Evolutionary conservation across 2,329 filamentous ascomycete genomes (phyloP).

Genomic region (Chaetomiaceae sp.): DNA sequence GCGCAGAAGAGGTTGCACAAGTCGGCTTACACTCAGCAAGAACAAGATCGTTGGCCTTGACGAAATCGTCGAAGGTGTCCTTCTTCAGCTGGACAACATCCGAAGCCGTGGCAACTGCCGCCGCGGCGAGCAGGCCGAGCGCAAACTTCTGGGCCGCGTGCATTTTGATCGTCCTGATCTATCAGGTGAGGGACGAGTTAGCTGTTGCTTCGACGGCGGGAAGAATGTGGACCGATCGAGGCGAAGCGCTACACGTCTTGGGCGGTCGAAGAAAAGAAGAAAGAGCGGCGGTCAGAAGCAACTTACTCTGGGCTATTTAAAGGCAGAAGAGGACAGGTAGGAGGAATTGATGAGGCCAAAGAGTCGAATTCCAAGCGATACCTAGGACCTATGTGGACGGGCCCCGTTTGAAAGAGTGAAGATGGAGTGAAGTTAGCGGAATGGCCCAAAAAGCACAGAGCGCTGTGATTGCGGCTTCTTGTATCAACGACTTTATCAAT

Average conservation of each 20-base stretch:
- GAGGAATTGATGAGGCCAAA: constrained; percentile 9
- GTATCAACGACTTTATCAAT: constrained; percentile 19
- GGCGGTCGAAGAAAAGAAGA: background rate
- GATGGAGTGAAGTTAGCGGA: constrained; percentile 14
- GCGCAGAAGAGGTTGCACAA: constrained; percentile 14
- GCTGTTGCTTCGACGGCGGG: background rate
- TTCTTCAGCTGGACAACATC: constrained; percentile 82
- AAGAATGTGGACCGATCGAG: constrained; percentile 6
- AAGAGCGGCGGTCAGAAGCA: background rate
- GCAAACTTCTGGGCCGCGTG: constrained; percentile 43
- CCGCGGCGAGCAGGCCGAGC: constrained; percentile 49
- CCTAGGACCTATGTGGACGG: constrained; percentile 14
- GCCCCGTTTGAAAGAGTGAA: constrained; percentile 12
- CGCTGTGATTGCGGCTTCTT: constrained; percentile 18
- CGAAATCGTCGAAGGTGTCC: constrained; percentile 80
- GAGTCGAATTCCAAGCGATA: constrained; percentile 15
- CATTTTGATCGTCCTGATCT: constrained; percentile 34
- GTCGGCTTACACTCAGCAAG: constrained; percentile 77
- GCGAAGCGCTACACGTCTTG: background rate
- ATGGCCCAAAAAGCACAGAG: constrained; percentile 9
- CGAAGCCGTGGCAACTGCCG: constrained; percentile 59
- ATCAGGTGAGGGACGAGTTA: background rate
- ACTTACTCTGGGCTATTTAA: constrained; percentile 24
- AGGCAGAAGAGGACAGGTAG: constrained; percentile 20
- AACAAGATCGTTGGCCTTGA: constrained; percentile 80